A percentile compares a stretch with the other conserved stretches of the same genome.
phyloP scores from a whole-genome alignment of 164 flowering plant genomes.

The Annona cherimola region DNA sequence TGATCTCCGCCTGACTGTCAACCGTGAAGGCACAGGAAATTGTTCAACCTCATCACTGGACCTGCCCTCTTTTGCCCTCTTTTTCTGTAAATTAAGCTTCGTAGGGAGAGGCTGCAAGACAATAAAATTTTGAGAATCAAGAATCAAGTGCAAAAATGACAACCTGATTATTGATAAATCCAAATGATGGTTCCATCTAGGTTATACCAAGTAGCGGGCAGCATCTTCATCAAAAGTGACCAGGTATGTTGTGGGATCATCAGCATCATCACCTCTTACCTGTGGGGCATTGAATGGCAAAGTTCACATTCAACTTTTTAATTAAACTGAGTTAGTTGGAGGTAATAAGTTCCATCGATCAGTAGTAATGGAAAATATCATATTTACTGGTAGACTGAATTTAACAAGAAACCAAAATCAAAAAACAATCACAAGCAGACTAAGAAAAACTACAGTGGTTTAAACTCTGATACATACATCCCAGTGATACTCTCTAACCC shows the following conservation, averaged over 20 bases:
- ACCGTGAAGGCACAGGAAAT: conserved; percentile 64
- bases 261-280: conserved; percentile 77
- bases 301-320: neutral
- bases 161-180: neutral
- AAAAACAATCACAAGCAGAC: conserved; percentile 1
- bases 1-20: conserved; percentile 68
- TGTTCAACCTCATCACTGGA: conserved; percentile 74
- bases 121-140: conserved; percentile 1
- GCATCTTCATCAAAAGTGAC: conserved; percentile 69
- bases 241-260: conserved; percentile 74
- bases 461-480: conserved; percentile 58
- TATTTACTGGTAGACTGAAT: too few relatives aligned
- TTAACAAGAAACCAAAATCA: neutral
- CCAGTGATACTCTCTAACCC: conserved; percentile 94
- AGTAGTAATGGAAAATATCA: neutral
- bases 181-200: neutral
- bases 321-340: neutral
- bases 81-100: conserved; percentile 70
- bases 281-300: conserved; percentile 18
- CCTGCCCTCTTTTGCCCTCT: conserved; percentile 83
- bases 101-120: conserved; percentile 85
- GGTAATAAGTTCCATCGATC: neutral
- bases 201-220: conserved; percentile 77
- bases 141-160: neutral
- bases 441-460: neutral